Percentiles rank a stretch among this genome's conserved stretches.
Conservation (phyloP, 2,329 filamentous ascomycete genomes). For the Monosporascus sp. region DNA sequence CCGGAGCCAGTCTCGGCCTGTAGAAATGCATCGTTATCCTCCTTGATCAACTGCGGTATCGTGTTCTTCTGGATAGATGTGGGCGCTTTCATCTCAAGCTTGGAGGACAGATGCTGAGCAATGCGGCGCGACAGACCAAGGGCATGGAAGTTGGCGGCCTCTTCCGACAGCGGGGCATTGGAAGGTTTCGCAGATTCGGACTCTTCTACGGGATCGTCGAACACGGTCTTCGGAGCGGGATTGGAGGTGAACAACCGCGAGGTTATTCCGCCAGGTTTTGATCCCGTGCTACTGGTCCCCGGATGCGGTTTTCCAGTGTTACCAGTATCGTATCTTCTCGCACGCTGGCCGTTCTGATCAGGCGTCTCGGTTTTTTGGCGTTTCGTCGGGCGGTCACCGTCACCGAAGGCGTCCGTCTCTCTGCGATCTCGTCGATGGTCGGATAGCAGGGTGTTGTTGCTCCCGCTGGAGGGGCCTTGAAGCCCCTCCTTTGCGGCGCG, state of each 20-base stretch:
- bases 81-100: slow-evolving; percentile 83
- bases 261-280: slow-evolving; percentile 49
- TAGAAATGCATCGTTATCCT: slow-evolving; percentile 87
- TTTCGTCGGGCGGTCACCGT: slow-evolving; percentile 36
- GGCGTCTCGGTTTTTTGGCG: slow-evolving; percentile 34
- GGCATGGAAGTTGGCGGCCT: slow-evolving; percentile 79
- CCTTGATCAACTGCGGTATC: slow-evolving; percentile 72
- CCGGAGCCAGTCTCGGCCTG: slow-evolving; percentile 97
- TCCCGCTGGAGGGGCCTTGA: slow-evolving; percentile 21
- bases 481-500: slow-evolving; percentile 43
- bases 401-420: slow-evolving; percentile 14
- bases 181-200: slow-evolving; percentile 66
- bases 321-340: background rate
- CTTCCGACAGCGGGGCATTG: slow-evolving; percentile 83
- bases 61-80: slow-evolving; percentile 93
- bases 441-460: slow-evolving; percentile 25
- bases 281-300: slow-evolving; percentile 26
- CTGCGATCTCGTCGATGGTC: slow-evolving; percentile 17
- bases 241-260: slow-evolving; percentile 94
- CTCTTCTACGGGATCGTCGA: slow-evolving; percentile 43
- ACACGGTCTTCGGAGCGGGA: slow-evolving; percentile 63
- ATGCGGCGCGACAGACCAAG: slow-evolving; percentile 77
- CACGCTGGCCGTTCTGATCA: background rate
- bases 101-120: slow-evolving; percentile 76
- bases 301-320: slow-evolving; percentile 31